Base-by-base conservation (phyloP, 306 rosid species). In the Rosa multiflora region DNA sequence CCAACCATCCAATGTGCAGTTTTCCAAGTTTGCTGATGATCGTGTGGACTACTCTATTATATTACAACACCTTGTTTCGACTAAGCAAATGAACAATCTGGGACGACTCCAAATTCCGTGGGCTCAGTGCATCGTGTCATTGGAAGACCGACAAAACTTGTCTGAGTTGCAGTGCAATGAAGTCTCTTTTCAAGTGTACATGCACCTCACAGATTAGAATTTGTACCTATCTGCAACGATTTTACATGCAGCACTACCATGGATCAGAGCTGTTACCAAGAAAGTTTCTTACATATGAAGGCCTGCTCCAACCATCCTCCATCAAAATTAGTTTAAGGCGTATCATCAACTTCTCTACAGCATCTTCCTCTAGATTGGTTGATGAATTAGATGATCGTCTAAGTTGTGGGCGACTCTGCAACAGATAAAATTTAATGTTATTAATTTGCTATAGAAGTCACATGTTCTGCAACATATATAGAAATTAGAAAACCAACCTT, bases 301-400 rank as follows among this genome's bases (percentile, higher is more conserved):
- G 83, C 63, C 29, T 81, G 79, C 86, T 90, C 99, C 96, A 92
- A 29, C 97, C 97, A 79, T 91, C 90, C 81, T 95, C 97, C 88
- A 86, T 84, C 83, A 82, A 58, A 74, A 94, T 79, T 74, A 92
- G 94, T 67, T 83, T 85, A 80, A 91, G 91, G 71, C 97, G 92
- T 74, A 55, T 80, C 85, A 83, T 88, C 85, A 94, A 84, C 67
- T 92, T 87, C 76, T 94, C 90, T 23, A 53, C 89, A 0, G 95
- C 94, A 47, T 78, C 95, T 21, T 92, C 97, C 85, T 94, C 97
- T 26, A 78, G 63, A 72, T 58, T 72, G 76, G 83, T 77, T 29
- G 67, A 48, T 51, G 85, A 67, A 77, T 80, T 77, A 0, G 82
- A 44, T 51, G 89, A 78, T 44, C 70, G 77, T 12, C 67, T 67